phyloP scores from a whole-genome alignment of 2,329 filamentous ascomycete genomes.

The Cladobotryum protrusum region DNA sequence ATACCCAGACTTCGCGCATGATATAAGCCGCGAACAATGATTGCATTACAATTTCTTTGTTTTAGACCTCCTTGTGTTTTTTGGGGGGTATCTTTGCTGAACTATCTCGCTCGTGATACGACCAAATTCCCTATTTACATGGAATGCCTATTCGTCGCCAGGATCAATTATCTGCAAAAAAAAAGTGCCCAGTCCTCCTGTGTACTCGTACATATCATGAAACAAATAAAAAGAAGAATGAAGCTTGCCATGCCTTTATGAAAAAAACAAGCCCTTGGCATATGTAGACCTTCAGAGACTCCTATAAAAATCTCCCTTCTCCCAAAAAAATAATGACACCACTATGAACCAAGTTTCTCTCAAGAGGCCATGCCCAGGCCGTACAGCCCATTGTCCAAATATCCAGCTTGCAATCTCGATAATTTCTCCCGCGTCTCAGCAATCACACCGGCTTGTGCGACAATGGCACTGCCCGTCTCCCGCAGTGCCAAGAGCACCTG shows the following conservation, averaged over 20 bases:
- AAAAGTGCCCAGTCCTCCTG: conserved; percentile 8
- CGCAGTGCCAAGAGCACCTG: conserved; percentile 33
- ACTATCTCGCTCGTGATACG: background rate
- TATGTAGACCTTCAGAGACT: background rate
- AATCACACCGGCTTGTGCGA: conserved; percentile 37
- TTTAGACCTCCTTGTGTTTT: background rate
- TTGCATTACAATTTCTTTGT: background rate
- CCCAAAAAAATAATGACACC: background rate
- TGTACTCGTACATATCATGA: conserved; percentile 24
- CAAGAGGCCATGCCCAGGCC: conserved; percentile 27
- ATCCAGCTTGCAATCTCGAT: conserved; percentile 35
- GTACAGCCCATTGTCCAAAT: conserved; percentile 33
- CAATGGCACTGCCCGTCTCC: conserved; percentile 35
- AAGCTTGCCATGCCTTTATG: background rate
- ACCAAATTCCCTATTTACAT: conserved; percentile 2
- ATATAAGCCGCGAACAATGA: background rate
- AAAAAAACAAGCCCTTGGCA: too few species aligned
- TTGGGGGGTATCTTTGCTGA: conserved; percentile 4
- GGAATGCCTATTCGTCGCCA: background rate
- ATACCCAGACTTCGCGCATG: conserved; percentile 6
- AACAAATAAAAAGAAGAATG: background rate
- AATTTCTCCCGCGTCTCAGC: conserved; percentile 37
- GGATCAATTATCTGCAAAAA: background rate
- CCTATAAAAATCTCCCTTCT: conserved; percentile 2
- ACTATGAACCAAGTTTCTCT: conserved; percentile 1